These are phyloP conservation scores for Colletotrichum godetiae DNA, from an alignment of 2,329 filamentous ascomycete genomes.

Conservation along the genomic window DNA sequence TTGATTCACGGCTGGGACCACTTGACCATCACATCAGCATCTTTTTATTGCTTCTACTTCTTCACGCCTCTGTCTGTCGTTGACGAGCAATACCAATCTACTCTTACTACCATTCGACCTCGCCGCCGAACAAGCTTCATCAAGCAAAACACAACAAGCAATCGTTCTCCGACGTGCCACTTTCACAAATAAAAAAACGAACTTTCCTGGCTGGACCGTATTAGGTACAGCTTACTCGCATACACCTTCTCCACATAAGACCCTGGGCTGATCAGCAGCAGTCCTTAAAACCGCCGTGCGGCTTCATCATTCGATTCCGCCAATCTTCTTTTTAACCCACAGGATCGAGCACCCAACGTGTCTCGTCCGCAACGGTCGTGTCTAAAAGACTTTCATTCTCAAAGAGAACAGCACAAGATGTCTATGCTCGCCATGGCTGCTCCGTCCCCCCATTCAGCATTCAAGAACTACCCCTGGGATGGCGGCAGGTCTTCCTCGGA, in stretches of 20 bases:
- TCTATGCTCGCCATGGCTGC: slow-evolving; percentile 61
- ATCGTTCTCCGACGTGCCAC: slow-evolving; percentile 19
- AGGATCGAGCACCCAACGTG: slow-evolving; percentile 51
- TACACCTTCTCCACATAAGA: not conserved
- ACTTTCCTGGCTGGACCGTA: slow-evolving; percentile 26
- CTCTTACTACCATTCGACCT: not conserved
- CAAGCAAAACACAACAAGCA: slow-evolving; percentile 10
- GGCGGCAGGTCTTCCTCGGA: slow-evolving; percentile 46
- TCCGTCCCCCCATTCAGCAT: slow-evolving; percentile 53
- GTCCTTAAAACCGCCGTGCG: slow-evolving; percentile 35
- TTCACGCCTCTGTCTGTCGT: slow-evolving; percentile 30
- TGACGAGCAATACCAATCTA: slow-evolving; percentile 27
- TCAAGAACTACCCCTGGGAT: slow-evolving; percentile 55
- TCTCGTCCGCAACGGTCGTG: slow-evolving; percentile 28
- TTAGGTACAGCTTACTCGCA: slow-evolving; percentile 13
- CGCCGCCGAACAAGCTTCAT: slow-evolving; percentile 14
- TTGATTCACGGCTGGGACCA: slow-evolving; percentile 36
- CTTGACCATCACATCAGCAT: slow-evolving; percentile 32
- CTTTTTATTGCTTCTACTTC: slow-evolving; percentile 25
- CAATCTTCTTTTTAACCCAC: slow-evolving; percentile 44
- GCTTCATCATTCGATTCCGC: slow-evolving; percentile 37
- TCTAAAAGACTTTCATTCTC: slow-evolving; percentile 38
- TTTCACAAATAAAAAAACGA: not conserved
- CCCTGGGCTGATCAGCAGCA: slow-evolving; percentile 19
- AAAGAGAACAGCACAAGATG: slow-evolving; percentile 53